Conservation (phyloP, 2,329 filamentous ascomycete genomes). For the Botrytis pseudocinerea region DNA sequence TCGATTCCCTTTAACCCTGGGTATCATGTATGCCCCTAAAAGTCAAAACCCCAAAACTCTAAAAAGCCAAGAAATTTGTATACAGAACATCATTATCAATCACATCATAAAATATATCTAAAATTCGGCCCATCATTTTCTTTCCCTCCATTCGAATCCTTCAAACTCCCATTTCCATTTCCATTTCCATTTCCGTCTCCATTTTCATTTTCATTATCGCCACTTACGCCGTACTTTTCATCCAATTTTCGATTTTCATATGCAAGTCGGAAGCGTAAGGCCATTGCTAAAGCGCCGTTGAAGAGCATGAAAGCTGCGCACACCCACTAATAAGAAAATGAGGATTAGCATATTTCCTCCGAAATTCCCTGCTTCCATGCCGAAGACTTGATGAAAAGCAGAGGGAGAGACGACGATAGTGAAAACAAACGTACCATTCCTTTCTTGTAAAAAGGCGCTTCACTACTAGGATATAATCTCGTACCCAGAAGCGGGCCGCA, state of each 20-base stretch:
- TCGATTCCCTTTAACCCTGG: not conserved
- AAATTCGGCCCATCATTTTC: conserved; percentile 16
- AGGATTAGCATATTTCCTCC: not conserved
- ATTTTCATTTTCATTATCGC: conserved; percentile 8
- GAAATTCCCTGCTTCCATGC: not conserved
- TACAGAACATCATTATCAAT: not conserved
- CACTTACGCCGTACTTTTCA: conserved; percentile 40
- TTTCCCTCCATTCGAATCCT: not conserved
- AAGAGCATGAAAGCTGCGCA: conserved; percentile 64
- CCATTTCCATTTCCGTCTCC: not conserved
- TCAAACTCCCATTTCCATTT: not conserved
- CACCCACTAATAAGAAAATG: conserved; percentile 43
- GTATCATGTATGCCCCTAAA: conserved; percentile 14
- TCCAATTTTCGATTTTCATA: conserved; percentile 64
- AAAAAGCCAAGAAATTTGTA: not conserved
- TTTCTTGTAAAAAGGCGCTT: conserved; percentile 50
- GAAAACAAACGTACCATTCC: conserved; percentile 45
- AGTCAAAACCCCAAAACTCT: not conserved
- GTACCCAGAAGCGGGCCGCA: conserved; percentile 64
- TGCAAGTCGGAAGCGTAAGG: conserved; percentile 55
- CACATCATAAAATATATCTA: conserved; percentile 18
- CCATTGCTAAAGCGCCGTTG: conserved; percentile 55
- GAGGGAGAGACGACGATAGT: not conserved
- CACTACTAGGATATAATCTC: conserved; percentile 57
- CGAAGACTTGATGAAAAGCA: not conserved